Percentiles rank a stretch among this genome's conserved stretches.
phyloP scores from a whole-genome alignment of 228 moss, liverwort and hornwort genomes.

The Sphagnum fallax region DNA sequence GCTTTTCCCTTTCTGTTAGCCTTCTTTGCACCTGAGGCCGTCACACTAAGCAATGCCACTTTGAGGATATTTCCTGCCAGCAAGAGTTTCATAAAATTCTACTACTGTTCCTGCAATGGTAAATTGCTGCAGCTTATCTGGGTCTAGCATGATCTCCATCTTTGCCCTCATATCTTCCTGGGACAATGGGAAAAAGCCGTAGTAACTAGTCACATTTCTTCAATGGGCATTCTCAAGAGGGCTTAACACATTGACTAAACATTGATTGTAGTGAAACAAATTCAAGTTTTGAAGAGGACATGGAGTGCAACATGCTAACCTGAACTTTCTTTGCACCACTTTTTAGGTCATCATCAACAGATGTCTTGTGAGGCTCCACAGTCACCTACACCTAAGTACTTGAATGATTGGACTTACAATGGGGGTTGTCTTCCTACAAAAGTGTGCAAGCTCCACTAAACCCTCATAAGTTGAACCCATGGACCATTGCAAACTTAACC shows the following conservation, averaged over 20 bases:
- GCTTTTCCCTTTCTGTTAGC: conserved; percentile 22
- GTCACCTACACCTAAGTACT: conserved; percentile 30
- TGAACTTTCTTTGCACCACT: conserved; percentile 64
- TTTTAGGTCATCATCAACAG: conserved; percentile 81
- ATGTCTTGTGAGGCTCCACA: conserved; percentile 52
- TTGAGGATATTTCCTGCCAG: conserved; percentile 47
- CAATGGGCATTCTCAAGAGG: no score
- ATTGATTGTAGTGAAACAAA: no score
- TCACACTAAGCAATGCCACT: conserved; percentile 78
- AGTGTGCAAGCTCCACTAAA: no score
- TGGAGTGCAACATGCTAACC: conserved; percentile 15
- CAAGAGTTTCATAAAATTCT: conserved; percentile 83
- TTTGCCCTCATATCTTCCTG: conserved; percentile 61
- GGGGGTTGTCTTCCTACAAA: no score
- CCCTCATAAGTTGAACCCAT: no score
- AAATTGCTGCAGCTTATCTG: conserved; percentile 77
- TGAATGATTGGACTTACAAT: background rate
- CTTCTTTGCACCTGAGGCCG: conserved; percentile 31
- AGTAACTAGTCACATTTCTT: background rate
- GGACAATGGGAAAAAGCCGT: background rate
- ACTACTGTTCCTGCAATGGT: conserved; percentile 74
- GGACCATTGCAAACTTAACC: no score
- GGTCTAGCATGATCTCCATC: conserved; percentile 63
- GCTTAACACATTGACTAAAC: background rate
- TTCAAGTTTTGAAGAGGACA: background rate